These are phyloP conservation scores for Aquilaria malaccensis DNA, from an alignment of 345 rosid species.

Conservation along the genomic window DNA sequence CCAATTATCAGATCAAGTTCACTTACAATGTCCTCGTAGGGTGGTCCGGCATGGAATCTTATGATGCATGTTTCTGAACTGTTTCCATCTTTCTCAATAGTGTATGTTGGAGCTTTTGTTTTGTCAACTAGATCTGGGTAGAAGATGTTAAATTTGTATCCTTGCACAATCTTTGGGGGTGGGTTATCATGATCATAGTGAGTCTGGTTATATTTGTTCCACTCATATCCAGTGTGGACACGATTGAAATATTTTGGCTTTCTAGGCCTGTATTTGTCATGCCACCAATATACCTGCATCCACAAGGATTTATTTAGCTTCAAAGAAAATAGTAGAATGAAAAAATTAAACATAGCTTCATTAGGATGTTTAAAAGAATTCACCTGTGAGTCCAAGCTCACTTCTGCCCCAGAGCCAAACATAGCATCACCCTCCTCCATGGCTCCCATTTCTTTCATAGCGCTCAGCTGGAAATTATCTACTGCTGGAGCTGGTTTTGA, in stretches of 20 bases:
- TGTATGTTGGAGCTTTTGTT: conserved; percentile 70
- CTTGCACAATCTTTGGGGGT: conserved; percentile 92
- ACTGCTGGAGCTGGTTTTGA: conserved; percentile 63
- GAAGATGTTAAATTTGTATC: conserved; percentile 91
- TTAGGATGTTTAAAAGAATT: background rate
- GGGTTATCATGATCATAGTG: conserved; percentile 97
- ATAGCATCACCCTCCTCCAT: conserved; percentile 97
- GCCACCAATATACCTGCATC: conserved; percentile 95
- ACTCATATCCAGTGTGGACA: conserved; percentile 97
- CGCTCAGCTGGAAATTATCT: conserved; percentile 83
- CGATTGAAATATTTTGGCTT: conserved; percentile 93
- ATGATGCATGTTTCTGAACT: conserved; percentile 79
- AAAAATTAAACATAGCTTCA: background rate
- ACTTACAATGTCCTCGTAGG: conserved; percentile 90
- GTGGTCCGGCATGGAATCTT: conserved; percentile 92
- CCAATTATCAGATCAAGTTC: background rate
- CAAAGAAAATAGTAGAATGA: too few relatives aligned
- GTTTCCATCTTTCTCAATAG: conserved; percentile 78
- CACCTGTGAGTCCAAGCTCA: conserved; percentile 88
- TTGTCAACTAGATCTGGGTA: conserved; percentile 92
- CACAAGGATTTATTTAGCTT: background rate
- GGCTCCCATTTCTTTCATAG: conserved; percentile 87
- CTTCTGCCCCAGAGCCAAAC: conserved; percentile 90
- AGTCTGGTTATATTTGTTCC: conserved; percentile 95
- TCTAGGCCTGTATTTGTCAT: conserved; percentile 92